A percentile compares a stretch with the other conserved stretches of the same genome.
Conservation (phyloP, 345 rosid species). For the Populus euphratica region DNA sequence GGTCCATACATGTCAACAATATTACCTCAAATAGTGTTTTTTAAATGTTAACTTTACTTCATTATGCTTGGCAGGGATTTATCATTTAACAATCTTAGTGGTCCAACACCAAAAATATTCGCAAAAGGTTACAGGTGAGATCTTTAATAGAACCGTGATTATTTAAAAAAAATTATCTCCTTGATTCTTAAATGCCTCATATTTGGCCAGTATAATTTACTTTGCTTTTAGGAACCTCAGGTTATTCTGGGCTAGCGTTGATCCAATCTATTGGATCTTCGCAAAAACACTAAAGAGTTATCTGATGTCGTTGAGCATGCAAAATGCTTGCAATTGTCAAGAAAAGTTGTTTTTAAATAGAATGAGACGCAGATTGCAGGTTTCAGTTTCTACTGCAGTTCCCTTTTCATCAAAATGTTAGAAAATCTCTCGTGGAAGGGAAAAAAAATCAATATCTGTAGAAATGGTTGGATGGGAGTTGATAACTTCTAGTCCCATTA, state of each 20-base stretch:
- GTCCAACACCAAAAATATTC: constrained; percentile 76
- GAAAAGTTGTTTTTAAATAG: not conserved
- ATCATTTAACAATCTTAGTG: constrained; percentile 86
- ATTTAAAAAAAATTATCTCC: not conserved
- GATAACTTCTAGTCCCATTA: not conserved
- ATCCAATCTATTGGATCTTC: not conserved
- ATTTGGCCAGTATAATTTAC: not conserved
- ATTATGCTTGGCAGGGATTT: constrained; percentile 55
- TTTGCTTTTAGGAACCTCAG: not conserved
- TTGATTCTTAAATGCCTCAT: not conserved
- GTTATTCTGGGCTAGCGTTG: not conserved
- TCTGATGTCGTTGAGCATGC: not conserved
- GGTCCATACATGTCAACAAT: constrained; percentile 4
- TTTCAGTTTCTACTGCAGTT: not conserved
- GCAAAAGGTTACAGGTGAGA: constrained; percentile 83
- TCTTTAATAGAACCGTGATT: not conserved
- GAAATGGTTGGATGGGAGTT: not conserved
- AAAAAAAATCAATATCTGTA: not conserved
- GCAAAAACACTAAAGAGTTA: not conserved
- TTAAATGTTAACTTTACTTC: not conserved
- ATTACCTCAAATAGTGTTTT: not conserved
- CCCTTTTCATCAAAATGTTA: not conserved
- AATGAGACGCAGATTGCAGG: not conserved
- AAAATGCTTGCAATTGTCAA: not conserved
- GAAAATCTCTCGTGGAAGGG: not conserved